Percentiles rank a stretch among this genome's conserved stretches.
Conservation (phyloP, 2,329 filamentous ascomycete genomes). For the Aspergillus tubingensis region DNA sequence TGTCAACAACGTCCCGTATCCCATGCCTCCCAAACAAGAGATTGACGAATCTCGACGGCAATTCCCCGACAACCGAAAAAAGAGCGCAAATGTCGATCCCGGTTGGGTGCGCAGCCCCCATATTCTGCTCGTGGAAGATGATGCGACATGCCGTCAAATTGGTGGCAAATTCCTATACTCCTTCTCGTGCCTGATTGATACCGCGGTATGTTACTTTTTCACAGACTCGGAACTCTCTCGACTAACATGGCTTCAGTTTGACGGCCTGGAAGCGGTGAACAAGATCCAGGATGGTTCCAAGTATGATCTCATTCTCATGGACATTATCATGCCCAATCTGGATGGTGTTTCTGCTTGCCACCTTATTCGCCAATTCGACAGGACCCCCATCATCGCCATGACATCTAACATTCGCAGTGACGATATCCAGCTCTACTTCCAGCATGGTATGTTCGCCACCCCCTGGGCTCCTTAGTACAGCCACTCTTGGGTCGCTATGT, state of each 20-base stretch:
- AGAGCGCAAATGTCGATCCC: constrained; percentile 62
- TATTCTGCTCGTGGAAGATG: constrained; percentile 87
- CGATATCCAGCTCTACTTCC: constrained; percentile 95
- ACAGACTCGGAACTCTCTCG: background rate
- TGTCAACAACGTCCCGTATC: constrained; percentile 90
- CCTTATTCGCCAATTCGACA: constrained; percentile 84
- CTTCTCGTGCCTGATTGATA: constrained; percentile 65
- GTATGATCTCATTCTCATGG: constrained; percentile 77
- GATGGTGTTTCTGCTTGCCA: constrained; percentile 94
- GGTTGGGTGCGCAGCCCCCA: constrained; percentile 70
- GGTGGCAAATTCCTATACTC: constrained; percentile 68
- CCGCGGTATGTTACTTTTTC: constrained; percentile 53
- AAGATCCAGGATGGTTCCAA: constrained; percentile 71
- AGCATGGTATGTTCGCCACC: constrained; percentile 72
- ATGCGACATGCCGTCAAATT: constrained; percentile 66
- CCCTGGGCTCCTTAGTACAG: background rate
- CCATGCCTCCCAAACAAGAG: constrained; percentile 66
- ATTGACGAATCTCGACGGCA: constrained; percentile 54
- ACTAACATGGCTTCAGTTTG: constrained; percentile 57
- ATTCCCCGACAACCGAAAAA: constrained; percentile 58
- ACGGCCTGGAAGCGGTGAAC: constrained; percentile 88
- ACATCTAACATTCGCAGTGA: constrained; percentile 97
- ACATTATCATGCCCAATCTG: constrained; percentile 95
- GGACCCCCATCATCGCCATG: constrained; percentile 92
- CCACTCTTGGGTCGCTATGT: background rate